Evolutionary conservation across 192 early-diverging fungal species (phyloP).

Genomic region (Coemansia sp.): DNA sequence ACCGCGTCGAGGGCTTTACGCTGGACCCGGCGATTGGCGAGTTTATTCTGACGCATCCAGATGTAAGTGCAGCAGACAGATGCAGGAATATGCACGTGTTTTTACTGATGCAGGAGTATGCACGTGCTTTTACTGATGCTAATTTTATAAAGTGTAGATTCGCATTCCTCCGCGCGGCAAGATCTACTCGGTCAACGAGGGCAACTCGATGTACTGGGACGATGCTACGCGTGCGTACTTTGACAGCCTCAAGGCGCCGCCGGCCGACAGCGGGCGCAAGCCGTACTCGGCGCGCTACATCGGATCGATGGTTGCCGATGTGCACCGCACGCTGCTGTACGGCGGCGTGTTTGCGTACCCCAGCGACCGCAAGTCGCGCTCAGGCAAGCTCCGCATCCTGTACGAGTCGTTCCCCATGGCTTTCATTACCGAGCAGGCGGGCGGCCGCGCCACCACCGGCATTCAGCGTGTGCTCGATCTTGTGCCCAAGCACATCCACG

Average conservation of each 20-base stretch:
- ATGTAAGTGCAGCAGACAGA: constrained; percentile 27
- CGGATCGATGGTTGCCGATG: constrained; percentile 98
- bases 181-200: constrained; percentile 99
- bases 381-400: constrained; percentile 91
- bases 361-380: constrained; percentile 71
- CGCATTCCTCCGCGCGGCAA: constrained; percentile 76
- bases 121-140: not conserved
- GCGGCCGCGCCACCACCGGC: constrained; percentile 89
- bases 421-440: constrained; percentile 90
- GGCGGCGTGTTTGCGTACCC: constrained; percentile 92
- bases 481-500: constrained; percentile 84
- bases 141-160: constrained; percentile 46
- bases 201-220: constrained; percentile 92
- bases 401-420: constrained; percentile 99
- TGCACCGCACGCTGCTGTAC: constrained; percentile 92
- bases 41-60: constrained; percentile 96
- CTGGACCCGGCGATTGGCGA: constrained; percentile 96
- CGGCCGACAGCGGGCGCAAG: constrained; percentile 65
- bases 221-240: constrained; percentile 85
- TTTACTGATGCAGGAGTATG: not conserved
- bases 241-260: constrained; percentile 83
- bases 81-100: not conserved
- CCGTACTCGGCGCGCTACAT: constrained; percentile 95
- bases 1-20: constrained; percentile 90
- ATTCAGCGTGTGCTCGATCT: constrained; percentile 79